phyloP scores from a whole-genome alignment of 192 early-diverging fungal species.

The Glomus cerebriforme region DNA sequence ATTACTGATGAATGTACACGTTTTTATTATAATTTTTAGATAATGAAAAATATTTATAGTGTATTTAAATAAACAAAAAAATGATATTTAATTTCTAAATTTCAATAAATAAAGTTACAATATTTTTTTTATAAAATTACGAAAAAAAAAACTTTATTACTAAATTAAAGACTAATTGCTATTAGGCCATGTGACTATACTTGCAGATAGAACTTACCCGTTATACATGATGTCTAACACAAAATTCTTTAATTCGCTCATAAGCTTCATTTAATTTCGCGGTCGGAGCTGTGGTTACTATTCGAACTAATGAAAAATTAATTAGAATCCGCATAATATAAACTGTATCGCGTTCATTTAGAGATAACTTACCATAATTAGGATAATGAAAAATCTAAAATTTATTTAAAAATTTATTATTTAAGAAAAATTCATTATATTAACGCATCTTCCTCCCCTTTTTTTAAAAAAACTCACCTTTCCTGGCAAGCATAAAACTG shows the following conservation, averaged over 20 bases:
- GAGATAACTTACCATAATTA: conserved; percentile 36
- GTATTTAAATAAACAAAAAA: too few relatives aligned
- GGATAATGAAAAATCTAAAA: conserved; percentile 77
- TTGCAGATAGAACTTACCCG: neutral
- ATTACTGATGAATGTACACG: neutral
- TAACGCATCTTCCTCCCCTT: neutral
- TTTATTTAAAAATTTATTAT: neutral
- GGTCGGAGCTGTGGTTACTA: conserved; percentile 79
- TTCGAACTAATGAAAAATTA: conserved; percentile 60
- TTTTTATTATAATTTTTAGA: neutral
- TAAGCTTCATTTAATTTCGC: conserved; percentile 75
- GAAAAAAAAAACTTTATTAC: too few relatives aligned
- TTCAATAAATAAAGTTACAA: too few relatives aligned
- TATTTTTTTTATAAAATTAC: too few relatives aligned
- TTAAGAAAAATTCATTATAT: neutral
- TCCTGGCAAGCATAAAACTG: conserved; percentile 83
- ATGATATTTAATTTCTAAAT: too few relatives aligned
- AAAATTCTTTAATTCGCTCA: conserved; percentile 78
- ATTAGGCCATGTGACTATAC: too few relatives aligned
- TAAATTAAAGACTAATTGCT: too few relatives aligned
- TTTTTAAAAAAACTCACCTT: conserved; percentile 41
- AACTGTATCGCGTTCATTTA: too few relatives aligned
- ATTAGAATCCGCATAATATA: neutral
- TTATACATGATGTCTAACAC: conserved; percentile 64
- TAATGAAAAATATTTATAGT: too few relatives aligned